Conservation (phyloP, 2,329 filamentous ascomycete genomes). For the Trichophyton verrucosum region DNA sequence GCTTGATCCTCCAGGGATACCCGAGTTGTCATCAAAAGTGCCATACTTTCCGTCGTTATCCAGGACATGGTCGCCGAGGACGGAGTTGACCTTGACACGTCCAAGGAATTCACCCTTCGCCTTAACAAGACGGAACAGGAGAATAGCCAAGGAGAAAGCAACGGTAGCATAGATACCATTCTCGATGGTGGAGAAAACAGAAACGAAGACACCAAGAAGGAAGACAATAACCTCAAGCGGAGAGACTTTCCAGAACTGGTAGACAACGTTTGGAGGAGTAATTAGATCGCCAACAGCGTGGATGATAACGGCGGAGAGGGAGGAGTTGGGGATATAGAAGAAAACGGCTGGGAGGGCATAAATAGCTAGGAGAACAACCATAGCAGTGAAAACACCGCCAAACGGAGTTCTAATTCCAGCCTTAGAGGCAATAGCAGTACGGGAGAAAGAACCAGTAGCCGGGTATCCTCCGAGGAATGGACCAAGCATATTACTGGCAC, state of each 20-base stretch:
- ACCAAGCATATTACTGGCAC: slow-evolving; percentile 75
- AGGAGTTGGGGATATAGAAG: slow-evolving; percentile 78
- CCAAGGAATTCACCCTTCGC: slow-evolving; percentile 76
- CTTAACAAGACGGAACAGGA: slow-evolving; percentile 73
- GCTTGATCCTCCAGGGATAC: slow-evolving; percentile 36
- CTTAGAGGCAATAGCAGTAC: slow-evolving; percentile 95
- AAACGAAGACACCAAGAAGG: slow-evolving; percentile 82
- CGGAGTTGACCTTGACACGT: slow-evolving; percentile 68
- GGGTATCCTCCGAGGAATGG: slow-evolving; percentile 89
- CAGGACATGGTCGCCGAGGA: slow-evolving; percentile 61
- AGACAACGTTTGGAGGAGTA: slow-evolving; percentile 78
- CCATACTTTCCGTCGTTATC: slow-evolving; percentile 53
- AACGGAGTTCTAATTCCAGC: slow-evolving; percentile 86
- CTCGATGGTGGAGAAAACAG: slow-evolving; percentile 78
- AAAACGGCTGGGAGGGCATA: slow-evolving; percentile 82
- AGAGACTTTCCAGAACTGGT: slow-evolving; percentile 90
- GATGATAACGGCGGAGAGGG: slow-evolving; percentile 80
- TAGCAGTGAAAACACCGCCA: slow-evolving; percentile 74
- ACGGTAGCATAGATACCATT: slow-evolving; percentile 86
- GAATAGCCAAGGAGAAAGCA: slow-evolving; percentile 58
- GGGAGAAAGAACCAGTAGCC: slow-evolving; percentile 87
- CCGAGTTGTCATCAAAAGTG: slow-evolving; percentile 33
- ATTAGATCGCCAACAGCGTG: slow-evolving; percentile 90
- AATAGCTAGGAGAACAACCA: slow-evolving; percentile 77
- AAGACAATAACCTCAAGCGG: slow-evolving; percentile 86